These are phyloP conservation scores for Fennellomyces sp. DNA, from an alignment of 371 early-diverging fungal genomes.

Conservation along the genomic window DNA sequence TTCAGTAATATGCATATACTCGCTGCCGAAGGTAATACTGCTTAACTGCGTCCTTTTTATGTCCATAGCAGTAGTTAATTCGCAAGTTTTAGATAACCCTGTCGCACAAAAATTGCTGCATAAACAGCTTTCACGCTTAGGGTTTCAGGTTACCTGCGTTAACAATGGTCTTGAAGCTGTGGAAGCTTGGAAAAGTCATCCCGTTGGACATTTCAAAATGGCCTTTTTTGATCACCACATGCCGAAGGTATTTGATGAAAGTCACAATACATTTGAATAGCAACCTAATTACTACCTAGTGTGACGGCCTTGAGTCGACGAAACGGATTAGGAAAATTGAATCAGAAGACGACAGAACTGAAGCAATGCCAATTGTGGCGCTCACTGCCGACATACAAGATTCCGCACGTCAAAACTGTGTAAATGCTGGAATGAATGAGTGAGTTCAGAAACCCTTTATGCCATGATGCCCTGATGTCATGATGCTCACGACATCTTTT, in stretches of 20 bases:
- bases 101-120: conserved; percentile 46
- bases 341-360: conserved; percentile 8
- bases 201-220: conserved; percentile 33
- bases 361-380: conserved; percentile 20
- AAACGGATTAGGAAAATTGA: conserved; percentile 40
- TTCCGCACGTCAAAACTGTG: conserved; percentile 11
- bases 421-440: conserved; percentile 15
- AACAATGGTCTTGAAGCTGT: conserved; percentile 50
- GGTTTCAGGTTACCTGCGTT: conserved; percentile 45
- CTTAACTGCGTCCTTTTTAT: no score
- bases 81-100: conserved; percentile 50
- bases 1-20: conserved; percentile 43
- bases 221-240: conserved; percentile 54
- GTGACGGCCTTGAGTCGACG: conserved; percentile 54
- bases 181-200: conserved; percentile 34
- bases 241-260: conserved; percentile 35
- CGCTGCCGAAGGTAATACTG: conserved; percentile 42
- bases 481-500: neutral
- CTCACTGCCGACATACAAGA: conserved; percentile 19
- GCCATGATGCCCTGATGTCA: conserved; percentile 50
- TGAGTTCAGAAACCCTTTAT: conserved; percentile 17
- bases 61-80: no score
- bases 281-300: conserved; percentile 12
- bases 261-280: neutral
- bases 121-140: conserved; percentile 44